Conservation (phyloP, 192 early-diverging fungal species). For the Entomortierella beljakovae region DNA sequence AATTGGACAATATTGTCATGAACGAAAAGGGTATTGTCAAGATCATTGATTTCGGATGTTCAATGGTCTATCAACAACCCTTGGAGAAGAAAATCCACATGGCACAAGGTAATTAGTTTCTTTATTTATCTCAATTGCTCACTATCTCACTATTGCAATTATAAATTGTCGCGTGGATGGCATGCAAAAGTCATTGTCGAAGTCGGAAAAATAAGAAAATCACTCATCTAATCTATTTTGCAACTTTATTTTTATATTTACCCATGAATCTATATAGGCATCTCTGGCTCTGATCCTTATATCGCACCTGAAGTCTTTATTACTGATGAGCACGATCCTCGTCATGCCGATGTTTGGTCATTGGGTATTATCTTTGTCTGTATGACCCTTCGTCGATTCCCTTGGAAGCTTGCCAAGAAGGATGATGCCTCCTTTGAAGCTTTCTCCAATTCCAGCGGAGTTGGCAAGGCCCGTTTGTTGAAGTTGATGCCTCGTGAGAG, state of each 20-base stretch:
- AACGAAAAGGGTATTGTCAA: conserved; percentile 82
- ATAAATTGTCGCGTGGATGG: neutral
- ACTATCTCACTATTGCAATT: too few species aligned
- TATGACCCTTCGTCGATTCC: conserved; percentile 76
- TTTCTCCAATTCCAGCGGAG: conserved; percentile 64
- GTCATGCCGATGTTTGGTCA: conserved; percentile 90
- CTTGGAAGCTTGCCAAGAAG: conserved; percentile 69
- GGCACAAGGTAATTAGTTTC: conserved; percentile 59
- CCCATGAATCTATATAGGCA: conserved; percentile 66
- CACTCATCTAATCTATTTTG: neutral
- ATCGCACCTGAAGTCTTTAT: conserved; percentile 91
- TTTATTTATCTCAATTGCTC: too few species aligned
- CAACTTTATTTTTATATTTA: conserved; percentile 61
- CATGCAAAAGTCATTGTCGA: too few species aligned
- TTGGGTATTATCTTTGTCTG: conserved; percentile 89
- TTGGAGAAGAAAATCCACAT: conserved; percentile 70
- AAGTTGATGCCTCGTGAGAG: conserved; percentile 72
- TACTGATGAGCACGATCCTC: conserved; percentile 80
- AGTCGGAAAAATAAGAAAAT: neutral
- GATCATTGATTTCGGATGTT: conserved; percentile 97
- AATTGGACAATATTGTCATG: conserved; percentile 90
- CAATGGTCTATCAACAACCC: conserved; percentile 87
- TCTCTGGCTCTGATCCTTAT: conserved; percentile 93
- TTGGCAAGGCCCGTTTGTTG: conserved; percentile 62
- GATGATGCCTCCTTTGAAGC: conserved; percentile 78